Percentiles rank a stretch among this genome's conserved stretches.
These are phyloP conservation scores for Bertia moriformis DNA, from an alignment of 2,329 filamentous ascomycete species.

Conservation along the genomic window DNA sequence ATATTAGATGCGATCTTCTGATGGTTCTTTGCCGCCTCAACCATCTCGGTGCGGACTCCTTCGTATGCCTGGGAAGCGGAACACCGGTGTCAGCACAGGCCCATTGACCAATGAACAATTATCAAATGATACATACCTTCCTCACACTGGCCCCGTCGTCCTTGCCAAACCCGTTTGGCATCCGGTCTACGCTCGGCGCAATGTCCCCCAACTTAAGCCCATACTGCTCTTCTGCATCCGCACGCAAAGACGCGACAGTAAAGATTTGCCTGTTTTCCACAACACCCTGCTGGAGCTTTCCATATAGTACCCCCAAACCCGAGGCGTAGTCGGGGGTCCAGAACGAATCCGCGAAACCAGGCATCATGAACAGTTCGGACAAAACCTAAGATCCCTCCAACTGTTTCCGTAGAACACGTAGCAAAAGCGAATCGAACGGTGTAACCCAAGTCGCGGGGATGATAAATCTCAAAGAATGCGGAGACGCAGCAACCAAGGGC, in stretches of 20 bases:
- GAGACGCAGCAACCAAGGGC: too few species aligned
- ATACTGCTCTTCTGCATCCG: constrained; percentile 87
- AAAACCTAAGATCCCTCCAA: too few species aligned
- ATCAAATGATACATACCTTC: constrained; percentile 46
- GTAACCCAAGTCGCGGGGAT: too few species aligned
- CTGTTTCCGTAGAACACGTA: too few species aligned
- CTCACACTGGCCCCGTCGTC: constrained; percentile 93
- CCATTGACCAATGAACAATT: not conserved
- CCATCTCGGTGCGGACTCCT: constrained; percentile 82
- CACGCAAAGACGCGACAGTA: constrained; percentile 81
- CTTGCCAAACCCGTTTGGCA: constrained; percentile 66
- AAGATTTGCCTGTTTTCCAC: constrained; percentile 90
- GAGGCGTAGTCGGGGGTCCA: constrained; percentile 59
- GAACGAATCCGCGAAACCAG: constrained; percentile 51
- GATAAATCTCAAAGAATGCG: too few species aligned
- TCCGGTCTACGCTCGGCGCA: constrained; percentile 59
- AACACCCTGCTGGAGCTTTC: constrained; percentile 91
- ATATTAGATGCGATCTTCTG: constrained; percentile 94
- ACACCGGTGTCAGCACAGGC: constrained; percentile 2
- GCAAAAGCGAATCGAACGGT: too few species aligned
- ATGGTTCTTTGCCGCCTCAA: constrained; percentile 77
- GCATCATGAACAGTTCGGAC: constrained; percentile 24
- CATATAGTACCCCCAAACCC: constrained; percentile 78
- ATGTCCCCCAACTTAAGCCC: constrained; percentile 71
- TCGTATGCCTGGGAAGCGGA: constrained; percentile 63